Evolutionary conservation across 2,329 filamentous ascomycete genomes (phyloP), one percentile per base, ranked within the genome.

Genomic region (Aureobasidium pullulans): DNA sequence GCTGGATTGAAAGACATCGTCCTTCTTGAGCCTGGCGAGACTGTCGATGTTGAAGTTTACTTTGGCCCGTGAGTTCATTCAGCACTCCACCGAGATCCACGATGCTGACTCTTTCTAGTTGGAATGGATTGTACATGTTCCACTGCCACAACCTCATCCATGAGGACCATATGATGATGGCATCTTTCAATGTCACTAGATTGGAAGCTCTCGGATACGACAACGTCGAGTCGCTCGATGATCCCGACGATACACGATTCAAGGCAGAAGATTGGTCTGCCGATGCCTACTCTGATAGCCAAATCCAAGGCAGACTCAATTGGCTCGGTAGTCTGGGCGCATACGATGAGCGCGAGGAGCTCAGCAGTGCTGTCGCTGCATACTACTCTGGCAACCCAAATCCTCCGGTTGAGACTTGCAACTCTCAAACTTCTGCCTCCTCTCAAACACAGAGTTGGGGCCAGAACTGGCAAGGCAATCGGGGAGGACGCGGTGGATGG

Each of bases 1-100:
- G 76, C 74, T 0, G 81, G 79, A 0, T 74, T 83, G 23, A 84
- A 85, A 68, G 82, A 85, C 63, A 79, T 83, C 2, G 80, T 84
- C 2, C 80, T 81, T 73, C 73, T 85, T 1, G 79, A 76, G 9
- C 70, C 69, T 1, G 76, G 76, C n/a, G 81, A 84, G 69, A 76
- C 71, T 1, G 77, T 81, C 10, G 71, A 73, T 5, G 78, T 82
- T 0, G 73, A 79, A 44, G 80, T 79, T 1, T 73, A 76, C 63
- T 82, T 78, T 64, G 75, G 76, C 3, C 80, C 80, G 52, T 57
- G 37, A 57, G 52, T 46, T 10, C 6, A 34, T 23, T 1, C 29
- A 15, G 7, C 10, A 5, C 11, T 9, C 6, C 6, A 36, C 1
- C 9, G 44, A n/a, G 6, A 34, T 44, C 11, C 7, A 4, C 28